Base-by-base conservation (phyloP, 441 rosid species). In the Macaranga tanarius region DNA sequence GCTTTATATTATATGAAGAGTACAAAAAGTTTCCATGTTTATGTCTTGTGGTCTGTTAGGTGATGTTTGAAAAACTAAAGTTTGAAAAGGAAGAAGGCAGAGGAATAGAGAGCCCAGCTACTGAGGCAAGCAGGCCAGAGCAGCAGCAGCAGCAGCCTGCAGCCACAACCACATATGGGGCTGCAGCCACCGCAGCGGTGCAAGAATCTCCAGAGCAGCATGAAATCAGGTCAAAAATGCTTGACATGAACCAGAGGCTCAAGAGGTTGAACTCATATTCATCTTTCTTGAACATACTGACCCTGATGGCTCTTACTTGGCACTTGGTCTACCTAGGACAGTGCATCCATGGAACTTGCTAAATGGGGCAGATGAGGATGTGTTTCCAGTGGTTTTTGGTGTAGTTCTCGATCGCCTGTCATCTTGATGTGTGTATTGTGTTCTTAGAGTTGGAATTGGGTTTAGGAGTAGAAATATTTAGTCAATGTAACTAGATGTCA, bases 61-160 rank as follows among this genome's bases (percentile, higher is more conserved):
- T 82, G 1, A 94, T 94, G 97, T 83, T 87, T 63, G 94, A 92
- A 84, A 75, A 85, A 77, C 78, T 86, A 83, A 94, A 85, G 81
- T 67, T 85, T 62, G 95, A 89, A 51, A 94, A 88, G 74, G 94
- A 92, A 67, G 97, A 89, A 77, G 91, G 92, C 40, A 79, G 89
- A 77, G 92, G 92, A 63, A 64, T 77, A 54, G 86, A 81, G 34
- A 74, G 65, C 44, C 25, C 38, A 5, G 16, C 7, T 3, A 47
- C 73, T 4, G 83, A 72, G 26, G 19, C 73, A 3, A 72, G 20
- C 28, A 66, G 69, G 57, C 73, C 20, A 17, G 51, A 67, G 10
- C 62, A 65, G 65, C 38, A 23, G n/a, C 11, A 23, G 28, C 51
- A 55, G 73, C 23, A 66, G 1, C 20, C 63, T 8, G 17, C 66